Conservation (phyloP, 2,329 filamentous ascomycete species). For the Exophiala bonariae region DNA sequence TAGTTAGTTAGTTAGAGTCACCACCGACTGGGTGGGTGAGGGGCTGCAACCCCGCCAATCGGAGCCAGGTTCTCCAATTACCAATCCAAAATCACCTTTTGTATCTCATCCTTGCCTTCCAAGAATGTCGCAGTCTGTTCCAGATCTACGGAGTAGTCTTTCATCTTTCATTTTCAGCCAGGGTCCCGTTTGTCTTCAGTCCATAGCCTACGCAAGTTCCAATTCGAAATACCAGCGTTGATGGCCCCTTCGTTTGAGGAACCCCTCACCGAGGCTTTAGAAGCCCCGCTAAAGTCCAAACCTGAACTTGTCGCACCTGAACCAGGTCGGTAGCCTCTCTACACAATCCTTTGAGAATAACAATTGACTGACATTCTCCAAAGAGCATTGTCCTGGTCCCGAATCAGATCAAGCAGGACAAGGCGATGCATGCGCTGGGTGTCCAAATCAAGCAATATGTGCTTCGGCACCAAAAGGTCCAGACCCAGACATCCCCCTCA, state of each 20-base stretch:
- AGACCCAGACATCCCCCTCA: constrained; percentile 88
- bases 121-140: too few species aligned
- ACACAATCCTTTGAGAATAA: not conserved
- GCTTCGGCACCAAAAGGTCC: constrained; percentile 92
- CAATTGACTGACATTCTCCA: constrained; percentile 3
- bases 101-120: too few species aligned
- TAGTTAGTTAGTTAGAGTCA: too few species aligned
- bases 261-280: constrained; percentile 69
- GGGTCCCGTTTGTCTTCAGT: too few species aligned
- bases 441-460: constrained; percentile 94
- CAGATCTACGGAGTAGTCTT: too few species aligned
- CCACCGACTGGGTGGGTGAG: too few species aligned
- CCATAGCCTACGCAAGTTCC: too few species aligned
- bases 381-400: constrained; percentile 87
- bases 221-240: too few species aligned
- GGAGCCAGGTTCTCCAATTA: too few species aligned
- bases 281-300: constrained; percentile 73
- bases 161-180: too few species aligned
- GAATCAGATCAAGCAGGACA: constrained; percentile 56
- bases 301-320: constrained; percentile 90
- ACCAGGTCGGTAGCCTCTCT: constrained; percentile 54
- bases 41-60: too few species aligned
- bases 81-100: too few species aligned
- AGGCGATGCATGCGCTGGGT: constrained; percentile 85
- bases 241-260: constrained; percentile 85